A percentile compares a stretch with the other conserved stretches of the same genome.
phyloP scores from a whole-genome alignment of 73 alveolate species.

The Paramecium biaurelia region DNA sequence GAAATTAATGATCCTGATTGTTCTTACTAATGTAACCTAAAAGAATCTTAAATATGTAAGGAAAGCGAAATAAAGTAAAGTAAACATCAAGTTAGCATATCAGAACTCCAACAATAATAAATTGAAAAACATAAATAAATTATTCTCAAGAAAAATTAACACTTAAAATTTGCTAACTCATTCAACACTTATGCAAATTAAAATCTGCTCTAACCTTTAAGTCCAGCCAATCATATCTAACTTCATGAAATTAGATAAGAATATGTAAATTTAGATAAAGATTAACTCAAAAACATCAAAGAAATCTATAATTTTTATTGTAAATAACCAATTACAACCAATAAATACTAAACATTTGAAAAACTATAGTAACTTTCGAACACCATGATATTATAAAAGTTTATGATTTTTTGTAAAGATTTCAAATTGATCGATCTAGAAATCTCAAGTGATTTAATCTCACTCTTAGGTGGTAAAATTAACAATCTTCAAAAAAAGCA shows the following conservation, averaged over 20 bases:
- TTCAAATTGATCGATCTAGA: not conserved
- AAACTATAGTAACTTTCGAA: not conserved
- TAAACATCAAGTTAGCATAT: not conserved
- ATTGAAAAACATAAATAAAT: not conserved
- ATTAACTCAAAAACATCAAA: not conserved
- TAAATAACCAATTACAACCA: not conserved
- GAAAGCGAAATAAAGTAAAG: not conserved
- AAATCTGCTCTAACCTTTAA: not conserved
- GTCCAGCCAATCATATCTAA: not conserved
- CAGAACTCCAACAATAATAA: not conserved
- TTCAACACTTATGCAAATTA: not conserved
- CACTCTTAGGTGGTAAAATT: slow-evolving; percentile 12
- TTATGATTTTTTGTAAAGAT: slow-evolving; percentile 10
- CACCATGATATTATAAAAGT: not conserved
- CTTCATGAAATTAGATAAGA: not conserved
- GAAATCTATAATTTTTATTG: slow-evolving; percentile 4
- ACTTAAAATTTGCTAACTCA: not conserved
- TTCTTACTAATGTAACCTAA: not conserved
- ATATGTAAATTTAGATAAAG: not conserved
- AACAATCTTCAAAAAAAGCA: not conserved
- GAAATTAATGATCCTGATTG: not conserved
- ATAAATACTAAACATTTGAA: not conserved
- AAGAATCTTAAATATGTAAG: not conserved
- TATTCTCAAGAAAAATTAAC: not conserved
- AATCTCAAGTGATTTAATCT: not conserved